These are phyloP conservation scores for Paraphoma sp. DNA, from an alignment of 2,329 filamentous ascomycete species.

Conservation along the genomic window DNA sequence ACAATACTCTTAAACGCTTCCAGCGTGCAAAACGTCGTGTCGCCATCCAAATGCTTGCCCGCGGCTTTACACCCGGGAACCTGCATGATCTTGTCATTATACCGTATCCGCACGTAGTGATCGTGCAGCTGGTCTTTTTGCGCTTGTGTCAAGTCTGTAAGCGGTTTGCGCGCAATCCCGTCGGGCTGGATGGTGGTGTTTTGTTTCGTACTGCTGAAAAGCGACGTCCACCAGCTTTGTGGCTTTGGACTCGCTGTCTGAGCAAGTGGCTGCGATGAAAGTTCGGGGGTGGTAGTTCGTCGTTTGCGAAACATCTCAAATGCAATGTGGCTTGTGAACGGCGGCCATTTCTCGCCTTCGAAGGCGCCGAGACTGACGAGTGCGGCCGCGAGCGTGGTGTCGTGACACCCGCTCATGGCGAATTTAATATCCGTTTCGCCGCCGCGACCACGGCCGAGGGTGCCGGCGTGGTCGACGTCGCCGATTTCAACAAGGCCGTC, in stretches of 20 bases:
- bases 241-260: constrained; percentile 14
- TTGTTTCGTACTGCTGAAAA: constrained; percentile 40
- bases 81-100: constrained; percentile 83
- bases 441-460: constrained; percentile 50
- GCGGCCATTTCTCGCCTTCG: constrained; percentile 78
- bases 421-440: constrained; percentile 69
- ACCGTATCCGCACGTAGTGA: constrained; percentile 88
- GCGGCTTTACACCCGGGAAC: constrained; percentile 79
- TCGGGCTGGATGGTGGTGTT: constrained; percentile 14
- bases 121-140: constrained; percentile 70
- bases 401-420: constrained; percentile 85
- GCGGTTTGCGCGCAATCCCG: constrained; percentile 67
- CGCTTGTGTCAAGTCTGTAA: constrained; percentile 60
- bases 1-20: constrained; percentile 91
- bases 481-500: constrained; percentile 51
- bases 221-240: constrained; percentile 45
- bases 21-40: constrained; percentile 91
- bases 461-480: constrained; percentile 30
- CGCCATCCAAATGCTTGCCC: constrained; percentile 84
- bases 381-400: constrained; percentile 86
- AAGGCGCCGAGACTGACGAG: constrained; percentile 82
- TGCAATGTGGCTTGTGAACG: constrained; percentile 90
- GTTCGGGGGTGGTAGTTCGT: constrained; percentile 15
- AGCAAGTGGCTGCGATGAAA: constrained; percentile 4
- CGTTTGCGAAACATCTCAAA: constrained; percentile 81